Conservation (phyloP, 352 stramenopile genomes). For the Phytophthora megakarya region DNA sequence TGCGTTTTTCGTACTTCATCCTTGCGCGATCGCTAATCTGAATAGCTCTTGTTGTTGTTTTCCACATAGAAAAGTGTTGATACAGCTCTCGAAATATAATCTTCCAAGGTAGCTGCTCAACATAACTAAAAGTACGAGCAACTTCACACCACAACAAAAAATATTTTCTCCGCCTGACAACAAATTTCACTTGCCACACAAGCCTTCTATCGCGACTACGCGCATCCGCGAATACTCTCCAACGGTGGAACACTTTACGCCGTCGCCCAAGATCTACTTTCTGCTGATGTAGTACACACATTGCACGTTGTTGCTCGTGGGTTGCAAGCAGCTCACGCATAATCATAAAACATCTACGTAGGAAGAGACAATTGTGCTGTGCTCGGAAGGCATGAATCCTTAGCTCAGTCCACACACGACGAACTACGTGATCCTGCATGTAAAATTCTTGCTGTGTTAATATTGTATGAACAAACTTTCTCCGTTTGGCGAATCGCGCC, state of each 20-base stretch:
- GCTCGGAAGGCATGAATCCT: constrained; percentile 22
- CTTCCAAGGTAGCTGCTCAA: constrained; percentile 16
- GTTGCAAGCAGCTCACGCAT: constrained; percentile 14
- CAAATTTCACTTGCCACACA: constrained; percentile 24
- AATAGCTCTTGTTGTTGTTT: constrained; percentile 18
- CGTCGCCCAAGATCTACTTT: constrained; percentile 10
- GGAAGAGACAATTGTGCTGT: constrained; percentile 10
- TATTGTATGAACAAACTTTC: background rate
- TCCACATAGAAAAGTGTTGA: constrained; percentile 39
- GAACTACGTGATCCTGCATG: constrained; percentile 2
- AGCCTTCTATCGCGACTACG: constrained; percentile 15
- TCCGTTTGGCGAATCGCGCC: constrained; percentile 25
- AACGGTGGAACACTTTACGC: constrained; percentile 20
- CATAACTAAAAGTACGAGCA: constrained; percentile 9
- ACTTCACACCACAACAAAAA: constrained; percentile 40
- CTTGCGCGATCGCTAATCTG: constrained; percentile 13
- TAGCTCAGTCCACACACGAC: constrained; percentile 25
- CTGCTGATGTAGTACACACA: constrained; percentile 2
- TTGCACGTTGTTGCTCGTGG: constrained; percentile 3
- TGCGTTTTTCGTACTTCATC: background rate
- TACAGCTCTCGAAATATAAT: constrained; percentile 11
- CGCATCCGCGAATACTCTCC: constrained; percentile 21
- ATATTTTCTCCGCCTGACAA: constrained; percentile 28
- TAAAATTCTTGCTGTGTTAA: background rate
- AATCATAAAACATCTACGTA: constrained; percentile 17